Evolutionary conservation across 2,329 filamentous ascomycete genomes (phyloP), one percentile per base, ranked within the genome.

Genomic region (Fusarium liriodendri): DNA sequence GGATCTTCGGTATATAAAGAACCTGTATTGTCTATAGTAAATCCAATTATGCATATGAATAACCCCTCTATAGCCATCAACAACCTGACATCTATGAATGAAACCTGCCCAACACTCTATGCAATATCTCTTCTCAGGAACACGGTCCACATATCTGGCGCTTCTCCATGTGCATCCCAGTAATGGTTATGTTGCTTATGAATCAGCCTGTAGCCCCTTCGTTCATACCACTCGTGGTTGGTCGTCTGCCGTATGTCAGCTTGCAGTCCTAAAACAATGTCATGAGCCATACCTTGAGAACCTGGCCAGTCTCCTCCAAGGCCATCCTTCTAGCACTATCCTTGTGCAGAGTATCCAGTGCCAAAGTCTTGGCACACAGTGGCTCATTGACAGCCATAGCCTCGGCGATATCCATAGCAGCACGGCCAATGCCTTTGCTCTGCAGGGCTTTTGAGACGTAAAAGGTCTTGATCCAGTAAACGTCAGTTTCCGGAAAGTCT

Each of bases 381-480:
- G 79, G 79, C 20, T 75, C 70, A 6, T 68, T 60, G 2, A 69
- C 66, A 1, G 79, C 79, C 77, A 80, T 79, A 9, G 59, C 62
- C 50, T 81, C 80, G 1, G 78, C 65, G 5, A 70, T 62, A 14
- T 80, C 79, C 80, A 81, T 81, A 0, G 79, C 79, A 7, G 76
- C 79, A 1, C 80, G 42, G 0, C 79, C 80, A 1, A 81, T 62
- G 3, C 80, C 80, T 9, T 71, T 65, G 35, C 74, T 72, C n/a
- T 70, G 77, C 3, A 81, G 57, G 8, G 74, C 73, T 6, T 70
- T 52, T 0, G 78, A 74, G 1, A 81, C 75, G 29, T 78, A 81
- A 8, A 81, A 76, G 0, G 72, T 80, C 50, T 81, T 81, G 42
- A 81, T 81, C 79, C 79, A 81, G 55, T 77, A 80, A 8, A 78